These are phyloP conservation scores for Diaporthe humulicola DNA, from an alignment of 2,329 filamentous ascomycete genomes.

Conservation along the genomic window DNA sequence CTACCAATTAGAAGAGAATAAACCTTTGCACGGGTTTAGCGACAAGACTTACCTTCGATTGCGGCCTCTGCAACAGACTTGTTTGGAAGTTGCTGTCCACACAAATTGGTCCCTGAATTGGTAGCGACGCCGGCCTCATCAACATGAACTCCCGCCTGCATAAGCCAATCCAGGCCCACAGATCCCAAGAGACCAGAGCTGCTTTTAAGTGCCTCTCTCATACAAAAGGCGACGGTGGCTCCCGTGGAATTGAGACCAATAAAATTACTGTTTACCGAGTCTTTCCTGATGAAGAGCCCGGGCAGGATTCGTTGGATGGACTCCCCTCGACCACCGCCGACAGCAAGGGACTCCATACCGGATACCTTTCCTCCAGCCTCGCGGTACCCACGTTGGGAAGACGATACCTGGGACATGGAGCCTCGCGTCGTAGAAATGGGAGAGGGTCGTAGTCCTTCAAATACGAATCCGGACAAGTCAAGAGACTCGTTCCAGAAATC, in stretches of 20 bases:
- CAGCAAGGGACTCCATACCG: neutral
- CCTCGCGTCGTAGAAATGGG: neutral
- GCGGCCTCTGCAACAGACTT: neutral
- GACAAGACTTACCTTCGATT: neutral
- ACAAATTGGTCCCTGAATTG: neutral
- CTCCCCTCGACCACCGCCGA: neutral
- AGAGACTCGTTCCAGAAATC: conserved; percentile 11
- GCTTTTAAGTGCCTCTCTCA: neutral
- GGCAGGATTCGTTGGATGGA: neutral
- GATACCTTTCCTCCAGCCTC: conserved; percentile 6
- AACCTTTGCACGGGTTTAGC: fast-evolving
- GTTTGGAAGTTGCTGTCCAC: neutral
- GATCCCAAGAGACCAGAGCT: neutral
- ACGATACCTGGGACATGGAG: neutral
- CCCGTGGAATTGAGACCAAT: conserved; percentile 3
- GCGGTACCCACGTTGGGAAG: neutral
- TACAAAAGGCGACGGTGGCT: neutral
- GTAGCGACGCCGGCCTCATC: neutral
- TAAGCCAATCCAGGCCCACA: neutral
- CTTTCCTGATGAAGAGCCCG: neutral
- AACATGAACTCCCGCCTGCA: neutral
- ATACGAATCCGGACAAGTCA: neutral
- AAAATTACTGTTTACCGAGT: conserved; percentile 10
- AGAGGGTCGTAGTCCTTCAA: neutral
- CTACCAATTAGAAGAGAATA: neutral